phyloP scores from a whole-genome alignment of 2,329 filamentous ascomycete species.

The Hypomyces rosellus region DNA sequence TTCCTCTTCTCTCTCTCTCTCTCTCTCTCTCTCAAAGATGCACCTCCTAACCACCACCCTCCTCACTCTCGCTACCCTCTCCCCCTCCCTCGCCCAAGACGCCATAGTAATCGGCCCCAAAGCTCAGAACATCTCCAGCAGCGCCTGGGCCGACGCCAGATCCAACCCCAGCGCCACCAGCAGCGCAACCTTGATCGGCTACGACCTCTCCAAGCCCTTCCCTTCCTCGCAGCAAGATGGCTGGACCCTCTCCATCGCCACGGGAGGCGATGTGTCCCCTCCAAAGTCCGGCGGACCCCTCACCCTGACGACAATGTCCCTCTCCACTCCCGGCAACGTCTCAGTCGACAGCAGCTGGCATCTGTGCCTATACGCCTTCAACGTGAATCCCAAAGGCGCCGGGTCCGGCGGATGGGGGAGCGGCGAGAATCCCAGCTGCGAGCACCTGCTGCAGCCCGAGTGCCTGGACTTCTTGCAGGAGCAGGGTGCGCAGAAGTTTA shows the following conservation, averaged over 20 bases:
- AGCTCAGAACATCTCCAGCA: slow-evolving; percentile 3
- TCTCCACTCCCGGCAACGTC: background rate
- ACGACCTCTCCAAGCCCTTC: slow-evolving; percentile 8
- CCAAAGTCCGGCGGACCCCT: background rate
- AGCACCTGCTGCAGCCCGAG: slow-evolving; percentile 5
- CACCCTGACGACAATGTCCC: slow-evolving; percentile 8
- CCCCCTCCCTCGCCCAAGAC: slow-evolving; percentile 2
- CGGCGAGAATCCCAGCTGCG: slow-evolving; percentile 8
- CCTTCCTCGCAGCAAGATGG: slow-evolving; percentile 4
- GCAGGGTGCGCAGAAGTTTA: slow-evolving; percentile 2
- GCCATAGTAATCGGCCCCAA: slow-evolving; percentile 3
- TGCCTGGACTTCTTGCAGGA: slow-evolving; percentile 6
- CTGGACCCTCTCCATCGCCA: slow-evolving; percentile 7
- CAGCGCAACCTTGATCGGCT: slow-evolving; percentile 6
- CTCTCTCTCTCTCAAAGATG: too few relatives aligned
- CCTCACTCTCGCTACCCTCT: slow-evolving; percentile 1
- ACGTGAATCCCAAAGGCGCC: background rate
- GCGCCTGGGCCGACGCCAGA: slow-evolving; percentile 2
- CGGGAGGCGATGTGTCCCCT: background rate
- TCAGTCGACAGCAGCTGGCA: slow-evolving; percentile 11
- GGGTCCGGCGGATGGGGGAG: background rate
- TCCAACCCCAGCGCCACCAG: slow-evolving; percentile 6
- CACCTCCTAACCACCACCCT: slow-evolving; percentile 1
- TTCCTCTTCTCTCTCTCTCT: too few relatives aligned
- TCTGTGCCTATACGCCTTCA: slow-evolving; percentile 11